These are phyloP conservation scores for Phyllosticta citribraziliensis DNA, from an alignment of 2,329 filamentous ascomycete genomes.

Conservation along the genomic window DNA sequence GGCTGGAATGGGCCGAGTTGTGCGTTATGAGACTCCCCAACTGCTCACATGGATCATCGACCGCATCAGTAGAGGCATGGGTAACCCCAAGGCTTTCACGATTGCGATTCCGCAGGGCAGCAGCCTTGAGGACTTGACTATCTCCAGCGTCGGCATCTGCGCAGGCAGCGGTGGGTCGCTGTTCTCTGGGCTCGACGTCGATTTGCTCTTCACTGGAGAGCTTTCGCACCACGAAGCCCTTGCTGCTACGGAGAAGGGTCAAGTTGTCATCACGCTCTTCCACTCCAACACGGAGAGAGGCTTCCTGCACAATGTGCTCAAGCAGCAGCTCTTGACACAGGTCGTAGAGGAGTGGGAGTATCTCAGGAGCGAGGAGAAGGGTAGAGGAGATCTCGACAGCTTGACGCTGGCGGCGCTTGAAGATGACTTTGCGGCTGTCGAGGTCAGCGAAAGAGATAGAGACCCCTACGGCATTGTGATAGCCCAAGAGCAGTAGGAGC, in stretches of 20 bases:
- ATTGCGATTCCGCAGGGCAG: constrained; percentile 53
- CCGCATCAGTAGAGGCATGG: constrained; percentile 52
- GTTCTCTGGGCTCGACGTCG: constrained; percentile 58
- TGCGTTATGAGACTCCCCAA: constrained; percentile 45
- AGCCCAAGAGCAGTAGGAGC: constrained; percentile 3
- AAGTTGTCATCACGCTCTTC: constrained; percentile 74
- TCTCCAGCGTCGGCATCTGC: constrained; percentile 71
- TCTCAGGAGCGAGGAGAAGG: constrained; percentile 33
- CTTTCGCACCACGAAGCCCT: constrained; percentile 89
- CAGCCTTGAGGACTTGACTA: constrained; percentile 43
- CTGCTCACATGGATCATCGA: constrained; percentile 50
- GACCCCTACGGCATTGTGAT: constrained; percentile 79
- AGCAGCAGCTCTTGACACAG: constrained; percentile 50
- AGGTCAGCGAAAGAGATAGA: constrained; percentile 68
- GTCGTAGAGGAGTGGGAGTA: constrained; percentile 48
- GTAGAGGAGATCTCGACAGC: constrained; percentile 24
- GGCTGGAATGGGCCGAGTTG: constrained; percentile 53
- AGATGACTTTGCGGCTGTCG: constrained; percentile 50
- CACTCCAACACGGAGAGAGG: constrained; percentile 89
- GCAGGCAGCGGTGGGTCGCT: constrained; percentile 79
- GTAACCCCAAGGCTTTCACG: constrained; percentile 55
- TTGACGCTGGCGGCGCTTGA: constrained; percentile 39
- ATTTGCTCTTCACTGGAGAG: constrained; percentile 84
- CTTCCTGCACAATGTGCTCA: constrained; percentile 65
- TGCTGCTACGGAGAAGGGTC: constrained; percentile 72